These are phyloP conservation scores for Kentomonas sorsogonicus DNA, from an alignment of 208 protist genomes.

Conservation along the genomic window DNA sequence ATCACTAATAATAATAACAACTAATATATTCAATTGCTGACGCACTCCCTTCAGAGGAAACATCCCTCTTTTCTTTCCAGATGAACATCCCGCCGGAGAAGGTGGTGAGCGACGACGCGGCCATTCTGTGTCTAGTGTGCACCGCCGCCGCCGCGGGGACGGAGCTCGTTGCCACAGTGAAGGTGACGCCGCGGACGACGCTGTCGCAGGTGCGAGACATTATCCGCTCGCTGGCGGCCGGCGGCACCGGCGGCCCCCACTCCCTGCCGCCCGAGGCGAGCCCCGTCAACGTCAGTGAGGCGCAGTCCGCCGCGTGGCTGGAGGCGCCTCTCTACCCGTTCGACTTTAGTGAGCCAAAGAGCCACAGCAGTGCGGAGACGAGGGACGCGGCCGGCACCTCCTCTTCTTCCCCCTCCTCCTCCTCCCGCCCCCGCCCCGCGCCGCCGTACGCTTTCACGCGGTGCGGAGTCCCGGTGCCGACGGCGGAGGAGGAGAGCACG, in stretches of 20 bases:
- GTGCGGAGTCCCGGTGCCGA: slow-evolving; percentile 32
- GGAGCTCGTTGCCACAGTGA: slow-evolving; percentile 58
- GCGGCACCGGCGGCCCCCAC: slow-evolving; percentile 24
- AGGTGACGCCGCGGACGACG: slow-evolving; percentile 34
- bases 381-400: too few relatives aligned
- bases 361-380: too few relatives aligned
- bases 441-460: slow-evolving; percentile 61
- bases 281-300: slow-evolving; percentile 40
- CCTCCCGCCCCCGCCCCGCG: too few relatives aligned
- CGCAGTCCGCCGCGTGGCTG: slow-evolving; percentile 28
- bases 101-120: slow-evolving; percentile 14
- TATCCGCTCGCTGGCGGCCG: slow-evolving; percentile 32
- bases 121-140: slow-evolving; percentile 67
- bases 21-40: not conserved
- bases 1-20: slow-evolving; percentile 2
- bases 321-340: slow-evolving; percentile 65
- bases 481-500: slow-evolving; percentile 20
- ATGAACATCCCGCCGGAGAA: not conserved
- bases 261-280: slow-evolving; percentile 24
- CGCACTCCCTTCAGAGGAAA: not conserved
- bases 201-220: slow-evolving; percentile 51
- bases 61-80: not conserved
- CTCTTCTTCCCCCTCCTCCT: too few relatives aligned
- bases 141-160: slow-evolving; percentile 53
- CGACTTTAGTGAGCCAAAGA: too few relatives aligned